Conservation (phyloP, 1,284 basidiomycete genomes). For the Sanghuangporus sanghuang region DNA sequence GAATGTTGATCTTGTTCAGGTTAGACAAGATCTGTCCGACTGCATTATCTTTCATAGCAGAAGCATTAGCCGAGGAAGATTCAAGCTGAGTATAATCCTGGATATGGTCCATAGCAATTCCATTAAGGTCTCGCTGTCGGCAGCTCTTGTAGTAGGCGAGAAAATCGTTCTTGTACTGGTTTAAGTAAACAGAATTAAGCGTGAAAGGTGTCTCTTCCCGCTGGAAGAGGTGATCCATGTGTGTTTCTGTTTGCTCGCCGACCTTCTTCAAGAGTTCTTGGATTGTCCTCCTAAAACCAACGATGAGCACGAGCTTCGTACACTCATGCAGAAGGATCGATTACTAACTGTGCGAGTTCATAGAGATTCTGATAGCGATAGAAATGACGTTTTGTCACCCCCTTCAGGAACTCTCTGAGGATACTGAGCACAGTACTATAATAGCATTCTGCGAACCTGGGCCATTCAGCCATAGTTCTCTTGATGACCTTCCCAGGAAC, state of each 20-base stretch:
- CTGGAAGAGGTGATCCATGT: constrained; percentile 45
- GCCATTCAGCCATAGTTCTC: constrained; percentile 45
- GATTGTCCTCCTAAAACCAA: constrained; percentile 36
- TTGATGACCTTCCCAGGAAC: constrained; percentile 49
- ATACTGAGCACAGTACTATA: constrained; percentile 39
- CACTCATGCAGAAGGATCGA: no score
- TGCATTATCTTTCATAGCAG: not conserved
- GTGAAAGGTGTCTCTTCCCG: constrained; percentile 54
- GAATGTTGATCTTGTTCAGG: constrained; percentile 36
- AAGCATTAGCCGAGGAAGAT: not conserved
- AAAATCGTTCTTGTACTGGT: constrained; percentile 54
- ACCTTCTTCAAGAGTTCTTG: constrained; percentile 42
- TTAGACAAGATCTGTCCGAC: constrained; percentile 33
- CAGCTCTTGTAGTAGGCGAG: constrained; percentile 41
- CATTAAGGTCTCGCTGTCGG: constrained; percentile 31
- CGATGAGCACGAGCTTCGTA: not conserved
- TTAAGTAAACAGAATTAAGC: constrained; percentile 53
- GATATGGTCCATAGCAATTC: constrained; percentile 25
- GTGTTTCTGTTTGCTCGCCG: constrained; percentile 34
- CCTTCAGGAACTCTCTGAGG: constrained; percentile 35
- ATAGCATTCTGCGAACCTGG: constrained; percentile 38
- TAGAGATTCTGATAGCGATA: constrained; percentile 44
- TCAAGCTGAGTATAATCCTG: not conserved
- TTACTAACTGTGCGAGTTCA: constrained; percentile 46
- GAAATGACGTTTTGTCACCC: constrained; percentile 45